phyloP scores from a whole-genome alignment of 2,329 filamentous ascomycete genomes.

The Tolypocladium tundrense region DNA sequence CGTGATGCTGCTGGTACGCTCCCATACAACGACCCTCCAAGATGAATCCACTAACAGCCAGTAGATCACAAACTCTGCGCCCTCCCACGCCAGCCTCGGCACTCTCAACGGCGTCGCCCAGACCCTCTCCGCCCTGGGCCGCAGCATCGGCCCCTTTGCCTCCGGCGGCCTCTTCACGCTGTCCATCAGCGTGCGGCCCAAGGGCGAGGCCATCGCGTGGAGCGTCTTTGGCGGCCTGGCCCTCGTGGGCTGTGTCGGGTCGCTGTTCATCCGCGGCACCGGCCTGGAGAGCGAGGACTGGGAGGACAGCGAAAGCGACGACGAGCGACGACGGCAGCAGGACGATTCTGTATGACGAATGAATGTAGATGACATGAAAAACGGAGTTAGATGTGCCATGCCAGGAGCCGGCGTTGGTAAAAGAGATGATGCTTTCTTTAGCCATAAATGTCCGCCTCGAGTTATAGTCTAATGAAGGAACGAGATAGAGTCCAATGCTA shows the following conservation, averaged over 20 bases:
- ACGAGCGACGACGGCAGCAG: background rate
- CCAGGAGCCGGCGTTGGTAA: background rate
- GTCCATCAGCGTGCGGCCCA: slow-evolving; percentile 60
- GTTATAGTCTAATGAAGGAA: background rate
- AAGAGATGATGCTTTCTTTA: background rate
- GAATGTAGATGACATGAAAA: background rate
- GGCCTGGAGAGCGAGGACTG: slow-evolving; percentile 51
- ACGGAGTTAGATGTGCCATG: background rate
- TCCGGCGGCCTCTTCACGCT: slow-evolving; percentile 80
- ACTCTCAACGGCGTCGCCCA: slow-evolving; percentile 90
- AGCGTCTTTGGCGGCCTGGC: slow-evolving; percentile 78
- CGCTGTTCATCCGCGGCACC: slow-evolving; percentile 62
- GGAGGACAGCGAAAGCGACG: slow-evolving; percentile 21
- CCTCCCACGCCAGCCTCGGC: slow-evolving; percentile 74
- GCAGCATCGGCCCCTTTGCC: slow-evolving; percentile 79
- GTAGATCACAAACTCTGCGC: slow-evolving; percentile 90
- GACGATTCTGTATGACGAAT: background rate
- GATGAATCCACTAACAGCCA: background rate
- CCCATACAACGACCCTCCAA: background rate
- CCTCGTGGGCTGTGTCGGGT: slow-evolving; percentile 69
- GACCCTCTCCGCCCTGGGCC: slow-evolving; percentile 81
- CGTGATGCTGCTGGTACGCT: slow-evolving; percentile 68
- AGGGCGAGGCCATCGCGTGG: slow-evolving; percentile 79
- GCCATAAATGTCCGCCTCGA: background rate
- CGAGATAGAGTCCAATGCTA: background rate